Evolutionary conservation across 2,329 filamentous ascomycete genomes (phyloP), one percentile per base, ranked within the genome.

Genomic region (Myriosclerotinia duriaeana): DNA sequence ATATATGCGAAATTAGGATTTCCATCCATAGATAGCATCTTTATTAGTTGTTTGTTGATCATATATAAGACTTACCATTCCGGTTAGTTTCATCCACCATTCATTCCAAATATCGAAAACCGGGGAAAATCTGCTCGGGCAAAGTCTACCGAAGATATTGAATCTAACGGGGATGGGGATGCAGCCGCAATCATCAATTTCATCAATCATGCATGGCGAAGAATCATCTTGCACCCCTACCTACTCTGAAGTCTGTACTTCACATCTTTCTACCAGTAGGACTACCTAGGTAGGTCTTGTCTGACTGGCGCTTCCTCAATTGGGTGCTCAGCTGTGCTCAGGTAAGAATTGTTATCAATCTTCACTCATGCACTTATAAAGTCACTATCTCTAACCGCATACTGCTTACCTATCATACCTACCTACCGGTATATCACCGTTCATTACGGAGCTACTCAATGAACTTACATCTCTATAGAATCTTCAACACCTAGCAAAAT

Each of bases 11-110:
- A 15, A 59, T 59, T 59, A 36, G 34, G 42, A 59, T 48, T 59
- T 59, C 56, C 56, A 22, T 48, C 56, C 48, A n/a, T 40, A 34
- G 22, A 46, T 44, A 58, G 11, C 50, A 30, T 42, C 7, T 14
- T 30, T 20, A 44, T 46, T 4, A 44, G 42, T 46, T 5, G 12
- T 58, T n/a, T 34, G 42, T 14, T 48, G 56, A 59, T 59, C 42
- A 22, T 5, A 42, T 42, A 42, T 15, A 12, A 12, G 40, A 42
- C 40, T 8, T 8, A 15, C 7, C 42, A 20, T 12, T 46, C 6
- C 44, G 44, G 44, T 46, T 46, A n/a, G 40, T 30, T 46, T 59
- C 55, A 46, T 46, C 55, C 55, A 26, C 17, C 26, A 34, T 53
- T 17, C 26, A 53, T 15, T 46, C 38, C 54, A 20, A 17, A 30